Evolutionary conservation across 73 alveolate genomes (phyloP).

Genomic region (Tetrahymena thermophila): DNA sequence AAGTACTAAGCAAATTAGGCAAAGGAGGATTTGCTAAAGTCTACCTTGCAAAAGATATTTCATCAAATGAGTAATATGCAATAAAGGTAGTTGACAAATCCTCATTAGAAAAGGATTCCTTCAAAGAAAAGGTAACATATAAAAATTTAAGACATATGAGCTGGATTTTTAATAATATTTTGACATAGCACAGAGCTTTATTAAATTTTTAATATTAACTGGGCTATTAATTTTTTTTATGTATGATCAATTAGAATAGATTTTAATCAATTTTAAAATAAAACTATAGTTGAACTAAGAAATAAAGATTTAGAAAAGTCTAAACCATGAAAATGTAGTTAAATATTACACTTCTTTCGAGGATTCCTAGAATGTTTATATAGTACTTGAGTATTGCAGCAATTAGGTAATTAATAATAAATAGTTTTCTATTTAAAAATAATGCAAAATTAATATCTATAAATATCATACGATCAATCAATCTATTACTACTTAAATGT

Average conservation of each 20-base stretch:
- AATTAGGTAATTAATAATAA: constrained; percentile 2
- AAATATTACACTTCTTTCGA: not conserved
- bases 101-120: constrained; percentile 7
- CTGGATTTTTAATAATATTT: not conserved
- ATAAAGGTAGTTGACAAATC: constrained; percentile 17
- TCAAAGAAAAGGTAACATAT: not conserved
- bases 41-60: constrained; percentile 43
- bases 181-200: not conserved
- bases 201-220: not conserved
- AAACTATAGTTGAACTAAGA: not conserved
- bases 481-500: not conserved
- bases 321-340: not conserved
- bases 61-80: constrained; percentile 39
- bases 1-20: constrained; percentile 23
- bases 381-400: not conserved
- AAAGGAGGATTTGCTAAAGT: constrained; percentile 74
- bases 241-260: not conserved
- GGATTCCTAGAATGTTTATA: not conserved
- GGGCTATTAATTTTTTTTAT: not conserved
- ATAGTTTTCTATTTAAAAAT: not conserved
- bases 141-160: not conserved
- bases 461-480: not conserved
- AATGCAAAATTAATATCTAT: not conserved
- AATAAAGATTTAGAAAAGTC: not conserved
- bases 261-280: not conserved